These are phyloP conservation scores for Xylaria intraflava DNA, from an alignment of 495 filamentous ascomycete species.

Conservation along the genomic window DNA sequence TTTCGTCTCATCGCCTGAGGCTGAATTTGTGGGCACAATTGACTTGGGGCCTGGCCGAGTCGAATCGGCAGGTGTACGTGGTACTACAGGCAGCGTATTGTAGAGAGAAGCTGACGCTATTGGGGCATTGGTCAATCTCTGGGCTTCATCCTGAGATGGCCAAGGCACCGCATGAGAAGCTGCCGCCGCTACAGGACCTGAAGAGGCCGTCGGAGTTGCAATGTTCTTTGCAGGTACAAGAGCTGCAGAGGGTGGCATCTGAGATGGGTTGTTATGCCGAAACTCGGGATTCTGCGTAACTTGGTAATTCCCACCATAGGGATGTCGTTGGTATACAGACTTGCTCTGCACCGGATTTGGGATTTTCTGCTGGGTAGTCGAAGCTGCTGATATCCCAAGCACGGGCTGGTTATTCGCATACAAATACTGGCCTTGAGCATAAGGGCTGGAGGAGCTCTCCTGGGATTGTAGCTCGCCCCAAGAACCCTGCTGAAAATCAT, in stretches of 20 bases:
- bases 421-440: constrained; percentile 8
- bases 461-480: constrained; percentile 3
- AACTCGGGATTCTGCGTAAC: neutral
- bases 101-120: neutral
- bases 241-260: neutral
- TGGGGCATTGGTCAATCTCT: neutral
- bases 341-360: too few species aligned
- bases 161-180: neutral
- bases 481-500: constrained; percentile 3
- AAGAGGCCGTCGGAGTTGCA: neutral
- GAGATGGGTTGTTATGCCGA: neutral
- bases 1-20: neutral
- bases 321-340: neutral
- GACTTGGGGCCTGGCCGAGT: neutral
- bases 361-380: neutral
- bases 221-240: neutral
- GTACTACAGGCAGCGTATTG: neutral
- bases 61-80: neutral
- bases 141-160: constrained; percentile 1
- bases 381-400: neutral
- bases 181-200: neutral
- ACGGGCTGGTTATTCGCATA: neutral
- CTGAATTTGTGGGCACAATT: neutral
- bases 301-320: neutral
- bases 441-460: neutral